phyloP scores from a whole-genome alignment of 768 basidiomycete genomes.

The Tulasnella calospora region DNA sequence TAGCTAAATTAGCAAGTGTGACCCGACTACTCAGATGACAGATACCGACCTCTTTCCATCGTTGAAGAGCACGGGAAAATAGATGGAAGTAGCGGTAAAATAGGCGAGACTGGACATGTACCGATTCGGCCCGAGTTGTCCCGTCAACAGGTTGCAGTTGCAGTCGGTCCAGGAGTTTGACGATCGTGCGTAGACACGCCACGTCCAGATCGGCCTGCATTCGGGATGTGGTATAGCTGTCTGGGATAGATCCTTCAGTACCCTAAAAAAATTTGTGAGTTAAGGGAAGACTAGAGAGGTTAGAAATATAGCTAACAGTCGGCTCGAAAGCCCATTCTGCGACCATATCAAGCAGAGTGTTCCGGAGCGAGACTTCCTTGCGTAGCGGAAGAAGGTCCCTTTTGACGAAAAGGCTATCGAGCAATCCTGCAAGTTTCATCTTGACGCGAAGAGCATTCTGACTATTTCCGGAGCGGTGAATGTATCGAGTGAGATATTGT shows the following conservation, averaged over 20 bases:
- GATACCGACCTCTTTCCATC: slow-evolving; percentile 26
- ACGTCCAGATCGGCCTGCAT: slow-evolving; percentile 65
- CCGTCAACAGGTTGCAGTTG: slow-evolving; percentile 57
- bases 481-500: slow-evolving; percentile 55
- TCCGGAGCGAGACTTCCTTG: slow-evolving; percentile 62
- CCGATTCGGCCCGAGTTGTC: slow-evolving; percentile 49
- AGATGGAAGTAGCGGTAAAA: slow-evolving; percentile 73
- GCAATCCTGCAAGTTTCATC: slow-evolving; percentile 67
- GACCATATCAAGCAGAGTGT: slow-evolving; percentile 69
- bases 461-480: slow-evolving; percentile 55
- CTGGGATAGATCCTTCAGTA: not conserved
- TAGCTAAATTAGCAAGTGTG: not conserved
- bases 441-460: slow-evolving; percentile 57
- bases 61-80: slow-evolving; percentile 56
- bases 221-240: slow-evolving; percentile 23
- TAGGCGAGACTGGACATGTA: slow-evolving; percentile 66
- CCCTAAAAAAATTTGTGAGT: not conserved
- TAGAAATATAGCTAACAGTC: not conserved
- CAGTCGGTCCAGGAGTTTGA: slow-evolving; percentile 70
- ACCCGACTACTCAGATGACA: not conserved
- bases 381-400: slow-evolving; percentile 56
- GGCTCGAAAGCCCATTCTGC: slow-evolving; percentile 54
- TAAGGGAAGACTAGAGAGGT: not conserved
- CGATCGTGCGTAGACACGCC: slow-evolving; percentile 65
- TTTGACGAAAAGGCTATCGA: slow-evolving; percentile 61